These are phyloP conservation scores for Nakazawaea anatomiae DNA, from an alignment of 805 yeast species.

Conservation along the genomic window DNA sequence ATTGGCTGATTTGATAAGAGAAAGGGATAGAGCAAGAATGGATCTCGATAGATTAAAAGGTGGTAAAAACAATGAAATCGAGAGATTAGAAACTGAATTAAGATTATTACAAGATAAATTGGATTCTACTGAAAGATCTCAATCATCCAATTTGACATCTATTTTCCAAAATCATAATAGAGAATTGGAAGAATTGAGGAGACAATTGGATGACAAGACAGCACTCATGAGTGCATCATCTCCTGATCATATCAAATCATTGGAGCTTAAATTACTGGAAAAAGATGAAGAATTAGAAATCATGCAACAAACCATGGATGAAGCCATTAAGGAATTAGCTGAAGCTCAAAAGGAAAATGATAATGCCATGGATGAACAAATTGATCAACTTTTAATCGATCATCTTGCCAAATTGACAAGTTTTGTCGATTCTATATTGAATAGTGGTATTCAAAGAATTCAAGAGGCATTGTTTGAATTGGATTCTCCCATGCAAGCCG, in stretches of 20 bases:
- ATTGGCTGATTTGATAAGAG: slow-evolving; percentile 82
- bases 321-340: slow-evolving; percentile 56
- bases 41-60: slow-evolving; percentile 71
- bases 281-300: slow-evolving; percentile 78
- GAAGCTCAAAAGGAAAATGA: slow-evolving; percentile 41
- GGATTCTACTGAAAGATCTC: slow-evolving; percentile 54
- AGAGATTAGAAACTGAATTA: slow-evolving; percentile 56
- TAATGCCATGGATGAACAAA: slow-evolving; percentile 50
- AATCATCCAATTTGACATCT: slow-evolving; percentile 55
- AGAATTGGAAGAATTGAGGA: slow-evolving; percentile 51
- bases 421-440: slow-evolving; percentile 65
- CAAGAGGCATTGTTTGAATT: slow-evolving; percentile 68
- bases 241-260: slow-evolving; percentile 19
- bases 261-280: slow-evolving; percentile 46
- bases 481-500: slow-evolving; percentile 77
- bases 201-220: slow-evolving; percentile 25
- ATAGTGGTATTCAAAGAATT: slow-evolving; percentile 62
- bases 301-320: slow-evolving; percentile 73
- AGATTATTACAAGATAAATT: slow-evolving; percentile 54
- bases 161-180: slow-evolving; percentile 56
- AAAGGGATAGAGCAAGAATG: slow-evolving; percentile 81
- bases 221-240: slow-evolving; percentile 18
- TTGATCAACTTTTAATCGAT: slow-evolving; percentile 43
- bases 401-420: slow-evolving; percentile 43
- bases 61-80: slow-evolving; percentile 58